phyloP scores from a whole-genome alignment of 2,329 filamentous ascomycete species.

The Monosporascus sp. region DNA sequence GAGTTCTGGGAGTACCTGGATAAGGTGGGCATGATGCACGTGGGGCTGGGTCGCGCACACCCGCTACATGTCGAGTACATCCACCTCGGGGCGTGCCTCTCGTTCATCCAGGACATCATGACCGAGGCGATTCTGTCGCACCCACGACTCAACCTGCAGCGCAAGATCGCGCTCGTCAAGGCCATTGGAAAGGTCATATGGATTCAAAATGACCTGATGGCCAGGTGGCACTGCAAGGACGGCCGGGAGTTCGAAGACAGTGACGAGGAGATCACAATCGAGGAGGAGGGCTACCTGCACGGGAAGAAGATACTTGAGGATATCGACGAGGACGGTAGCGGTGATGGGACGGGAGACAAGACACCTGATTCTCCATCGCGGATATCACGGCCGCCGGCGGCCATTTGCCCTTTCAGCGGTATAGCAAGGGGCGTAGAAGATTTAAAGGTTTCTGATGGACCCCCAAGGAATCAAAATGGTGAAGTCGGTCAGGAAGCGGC shows the following conservation, averaged over 20 bases:
- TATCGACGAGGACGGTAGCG: constrained; percentile 27
- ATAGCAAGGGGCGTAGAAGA: constrained; percentile 12
- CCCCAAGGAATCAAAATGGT: constrained; percentile 20
- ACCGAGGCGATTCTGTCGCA: constrained; percentile 71
- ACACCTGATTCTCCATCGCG: constrained; percentile 6
- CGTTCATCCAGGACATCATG: constrained; percentile 73
- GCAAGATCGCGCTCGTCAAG: constrained; percentile 69
- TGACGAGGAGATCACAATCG: constrained; percentile 44
- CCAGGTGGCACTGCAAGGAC: constrained; percentile 71
- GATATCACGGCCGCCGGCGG: constrained; percentile 7
- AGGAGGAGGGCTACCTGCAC: constrained; percentile 59
- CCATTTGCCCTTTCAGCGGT: constrained; percentile 23
- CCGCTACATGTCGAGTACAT: constrained; percentile 76
- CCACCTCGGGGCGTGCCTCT: constrained; percentile 67
- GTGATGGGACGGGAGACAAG: constrained; percentile 9
- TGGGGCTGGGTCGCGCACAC: constrained; percentile 66
- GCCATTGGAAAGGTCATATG: constrained; percentile 77
- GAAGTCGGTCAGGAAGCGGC: not conserved
- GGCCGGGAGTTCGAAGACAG: constrained; percentile 53
- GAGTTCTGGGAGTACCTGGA: constrained; percentile 81
- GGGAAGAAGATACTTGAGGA: constrained; percentile 53
- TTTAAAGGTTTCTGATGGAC: constrained; percentile 7
- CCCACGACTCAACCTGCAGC: constrained; percentile 58
- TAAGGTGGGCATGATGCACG: constrained; percentile 81
- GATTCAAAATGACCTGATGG: constrained; percentile 84